Conservation (phyloP, 2,329 filamentous ascomycete species). For the Aureobasidium sp. region DNA sequence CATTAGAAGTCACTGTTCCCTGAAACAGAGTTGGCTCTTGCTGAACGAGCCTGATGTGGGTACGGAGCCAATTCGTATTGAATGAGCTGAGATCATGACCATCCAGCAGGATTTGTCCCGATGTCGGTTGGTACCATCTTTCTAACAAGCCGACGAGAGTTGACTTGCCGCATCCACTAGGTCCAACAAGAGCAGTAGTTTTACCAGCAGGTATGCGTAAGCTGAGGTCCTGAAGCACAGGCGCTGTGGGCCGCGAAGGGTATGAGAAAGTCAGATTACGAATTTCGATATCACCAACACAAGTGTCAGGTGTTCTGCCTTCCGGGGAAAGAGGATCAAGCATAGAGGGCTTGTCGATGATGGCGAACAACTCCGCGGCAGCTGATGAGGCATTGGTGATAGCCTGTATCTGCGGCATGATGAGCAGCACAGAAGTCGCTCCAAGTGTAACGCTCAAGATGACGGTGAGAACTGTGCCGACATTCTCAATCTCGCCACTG, state of each 20-base stretch:
- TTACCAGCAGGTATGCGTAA: conserved; percentile 32
- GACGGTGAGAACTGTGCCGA: conserved; percentile 23
- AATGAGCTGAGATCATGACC: conserved; percentile 21
- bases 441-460: conserved; percentile 23
- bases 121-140: conserved; percentile 24
- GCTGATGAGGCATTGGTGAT: conserved; percentile 35
- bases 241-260: conserved; percentile 37
- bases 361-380: conserved; percentile 32
- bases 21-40: conserved; percentile 29
- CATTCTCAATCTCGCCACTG: conserved; percentile 23
- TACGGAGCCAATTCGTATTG: conserved; percentile 26
- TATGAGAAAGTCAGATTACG: conserved; percentile 64
- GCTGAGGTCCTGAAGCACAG: conserved; percentile 28
- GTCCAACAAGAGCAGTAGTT: conserved; percentile 37
- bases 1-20: conserved; percentile 28
- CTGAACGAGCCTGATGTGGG: conserved; percentile 25
- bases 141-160: conserved; percentile 29
- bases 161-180: conserved; percentile 30
- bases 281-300: conserved; percentile 47
- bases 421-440: conserved; percentile 28
- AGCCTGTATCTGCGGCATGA: conserved; percentile 33
- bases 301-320: conserved; percentile 18
- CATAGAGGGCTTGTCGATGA: conserved; percentile 32
- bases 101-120: conserved; percentile 25
- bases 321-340: conserved; percentile 28